Conservation (phyloP, 331 rosid genomes). For the Quercus phellos region DNA sequence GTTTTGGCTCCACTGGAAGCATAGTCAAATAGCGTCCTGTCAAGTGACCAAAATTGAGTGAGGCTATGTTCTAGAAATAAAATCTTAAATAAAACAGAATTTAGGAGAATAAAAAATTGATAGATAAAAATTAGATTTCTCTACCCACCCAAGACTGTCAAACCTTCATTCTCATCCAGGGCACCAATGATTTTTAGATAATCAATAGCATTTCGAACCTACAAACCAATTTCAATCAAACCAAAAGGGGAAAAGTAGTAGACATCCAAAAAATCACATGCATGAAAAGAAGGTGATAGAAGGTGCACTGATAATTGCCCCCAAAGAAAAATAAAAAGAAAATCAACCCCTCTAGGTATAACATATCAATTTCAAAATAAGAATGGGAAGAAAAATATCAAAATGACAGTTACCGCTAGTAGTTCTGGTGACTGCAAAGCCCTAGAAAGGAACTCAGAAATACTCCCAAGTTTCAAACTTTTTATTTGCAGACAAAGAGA, state of each 20-base stretch:
- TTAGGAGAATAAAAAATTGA: conserved; percentile 7
- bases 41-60: conserved; percentile 27
- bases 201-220: conserved; percentile 97
- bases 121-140: conserved; percentile 2
- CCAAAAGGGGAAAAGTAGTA: conserved; percentile 11
- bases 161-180: conserved; percentile 81
- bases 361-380: neutral
- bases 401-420: conserved; percentile 58
- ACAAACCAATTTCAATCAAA: conserved; percentile 20
- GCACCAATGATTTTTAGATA: conserved; percentile 80
- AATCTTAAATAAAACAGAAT: neutral
- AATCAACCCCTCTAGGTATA: neutral
- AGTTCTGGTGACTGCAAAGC: conserved; percentile 94
- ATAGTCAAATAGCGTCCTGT: conserved; percentile 71
- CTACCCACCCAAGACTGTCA: conserved; percentile 69
- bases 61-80: conserved; percentile 1
- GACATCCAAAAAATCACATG: conserved; percentile 9
- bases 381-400: conserved; percentile 1
- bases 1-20: conserved; percentile 99
- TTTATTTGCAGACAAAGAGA: conserved; percentile 95
- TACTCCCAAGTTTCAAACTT: conserved; percentile 90
- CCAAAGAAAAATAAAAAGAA: neutral
- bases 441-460: conserved; percentile 82
- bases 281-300: neutral
- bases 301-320: conserved; percentile 3